These are phyloP conservation scores for Panicum hallii DNA, from an alignment of 202 grass and related monocot genomes.

Conservation along the genomic window DNA sequence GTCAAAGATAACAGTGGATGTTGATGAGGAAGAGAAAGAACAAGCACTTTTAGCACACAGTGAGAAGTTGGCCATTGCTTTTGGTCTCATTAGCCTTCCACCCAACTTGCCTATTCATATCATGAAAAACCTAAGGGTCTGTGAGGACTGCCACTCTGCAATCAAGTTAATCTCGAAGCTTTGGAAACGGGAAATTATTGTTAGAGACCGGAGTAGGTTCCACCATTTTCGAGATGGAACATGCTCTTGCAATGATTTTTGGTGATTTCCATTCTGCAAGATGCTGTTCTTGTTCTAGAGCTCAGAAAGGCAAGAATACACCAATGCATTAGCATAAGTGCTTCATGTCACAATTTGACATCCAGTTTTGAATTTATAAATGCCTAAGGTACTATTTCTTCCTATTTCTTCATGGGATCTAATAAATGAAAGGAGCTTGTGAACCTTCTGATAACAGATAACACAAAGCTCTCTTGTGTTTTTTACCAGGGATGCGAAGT, in stretches of 20 bases:
- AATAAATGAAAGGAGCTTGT: neutral
- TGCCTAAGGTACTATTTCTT: conserved; percentile 33
- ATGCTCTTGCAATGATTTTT: conserved; percentile 77
- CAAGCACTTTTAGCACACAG: conserved; percentile 62
- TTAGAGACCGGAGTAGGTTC: conserved; percentile 72
- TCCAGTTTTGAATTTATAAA: conserved; percentile 24
- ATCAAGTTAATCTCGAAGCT: conserved; percentile 72
- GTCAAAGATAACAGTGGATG: conserved; percentile 57
- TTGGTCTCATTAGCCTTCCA: conserved; percentile 67
- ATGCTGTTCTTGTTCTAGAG: conserved; percentile 20
- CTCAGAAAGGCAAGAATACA: conserved; percentile 16
- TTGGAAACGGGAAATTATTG: conserved; percentile 59
- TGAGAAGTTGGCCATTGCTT: conserved; percentile 77
- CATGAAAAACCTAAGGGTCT: conserved; percentile 80
- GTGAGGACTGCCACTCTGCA: conserved; percentile 70
- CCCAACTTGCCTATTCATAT: conserved; percentile 53
- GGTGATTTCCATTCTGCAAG: conserved; percentile 40
- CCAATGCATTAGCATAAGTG: neutral
- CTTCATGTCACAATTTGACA: neutral
- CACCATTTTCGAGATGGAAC: conserved; percentile 63
- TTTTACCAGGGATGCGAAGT: conserved; percentile 15
- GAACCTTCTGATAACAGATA: conserved; percentile 35
- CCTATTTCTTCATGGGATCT: neutral
- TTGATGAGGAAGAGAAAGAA: conserved; percentile 78
- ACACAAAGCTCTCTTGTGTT: neutral